Percentiles rank a stretch among this genome's conserved stretches.
phyloP scores from a whole-genome alignment of 1,139 yeast species.

The Debaryomyces sp. region DNA sequence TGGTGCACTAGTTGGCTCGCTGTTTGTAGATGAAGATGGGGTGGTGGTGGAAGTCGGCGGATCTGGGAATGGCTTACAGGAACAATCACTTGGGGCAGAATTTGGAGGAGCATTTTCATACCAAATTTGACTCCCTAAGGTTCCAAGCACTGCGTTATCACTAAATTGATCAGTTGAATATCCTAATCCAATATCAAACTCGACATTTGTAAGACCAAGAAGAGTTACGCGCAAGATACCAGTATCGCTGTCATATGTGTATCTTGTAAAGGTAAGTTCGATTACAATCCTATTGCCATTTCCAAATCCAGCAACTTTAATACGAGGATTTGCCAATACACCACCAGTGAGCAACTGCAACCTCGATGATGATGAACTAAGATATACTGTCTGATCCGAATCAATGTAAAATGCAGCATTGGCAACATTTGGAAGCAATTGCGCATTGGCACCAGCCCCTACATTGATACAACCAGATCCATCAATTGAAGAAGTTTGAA shows the following conservation, averaged over 20 bases:
- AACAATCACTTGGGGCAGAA: conserved; percentile 18
- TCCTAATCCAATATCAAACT: conserved; percentile 27
- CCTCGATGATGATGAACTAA: conserved; percentile 21
- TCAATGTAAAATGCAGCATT: conserved; percentile 19
- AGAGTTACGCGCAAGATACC: conserved; percentile 24
- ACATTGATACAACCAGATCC: conserved; percentile 35
- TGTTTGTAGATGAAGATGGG: too few relatives aligned
- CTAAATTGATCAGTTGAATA: conserved; percentile 6
- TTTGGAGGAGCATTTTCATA: conserved; percentile 24
- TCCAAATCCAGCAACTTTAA: conserved; percentile 35
- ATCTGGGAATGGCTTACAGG: conserved; percentile 13
- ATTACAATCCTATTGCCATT: conserved; percentile 31
- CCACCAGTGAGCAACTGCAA: conserved; percentile 23
- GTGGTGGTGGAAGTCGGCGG: not conserved
- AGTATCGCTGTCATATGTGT: conserved; percentile 16
- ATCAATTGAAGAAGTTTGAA: conserved; percentile 25
- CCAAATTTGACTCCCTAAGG: conserved; percentile 1
- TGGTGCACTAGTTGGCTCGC: too few relatives aligned
- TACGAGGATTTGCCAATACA: conserved; percentile 18
- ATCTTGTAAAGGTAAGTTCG: conserved; percentile 18
- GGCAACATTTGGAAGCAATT: conserved; percentile 15
- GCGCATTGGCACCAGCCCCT: conserved; percentile 23
- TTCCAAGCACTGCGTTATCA: not conserved
- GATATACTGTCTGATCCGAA: conserved; percentile 25
- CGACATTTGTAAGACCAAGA: conserved; percentile 14